Evolutionary conservation across 371 early-diverging fungal species (phyloP).

Genomic region (Actinomortierella wolfii): DNA sequence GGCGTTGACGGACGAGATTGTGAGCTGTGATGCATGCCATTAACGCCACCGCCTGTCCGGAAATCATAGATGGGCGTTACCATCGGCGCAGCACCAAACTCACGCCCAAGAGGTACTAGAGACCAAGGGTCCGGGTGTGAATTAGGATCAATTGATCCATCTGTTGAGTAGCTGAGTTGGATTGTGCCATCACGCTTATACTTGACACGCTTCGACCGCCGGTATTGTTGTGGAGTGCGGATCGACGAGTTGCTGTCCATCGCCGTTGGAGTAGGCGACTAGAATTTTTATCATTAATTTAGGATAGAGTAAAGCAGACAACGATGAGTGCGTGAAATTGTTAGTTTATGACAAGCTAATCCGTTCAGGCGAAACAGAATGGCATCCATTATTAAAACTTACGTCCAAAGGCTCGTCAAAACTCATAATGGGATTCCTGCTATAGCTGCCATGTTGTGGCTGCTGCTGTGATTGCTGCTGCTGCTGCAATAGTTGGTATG

Average conservation of each 20-base stretch:
- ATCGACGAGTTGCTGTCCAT: conserved; percentile 18
- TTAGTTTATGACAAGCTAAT: too few relatives aligned
- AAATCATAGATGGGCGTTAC: conserved; percentile 3
- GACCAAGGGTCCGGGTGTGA: conserved; percentile 48
- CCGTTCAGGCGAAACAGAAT: too few relatives aligned
- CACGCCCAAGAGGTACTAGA: conserved; percentile 23
- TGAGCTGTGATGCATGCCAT: too few relatives aligned
- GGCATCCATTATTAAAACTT: conserved; percentile 9
- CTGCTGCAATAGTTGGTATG: background rate
- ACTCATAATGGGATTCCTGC: conserved; percentile 42
- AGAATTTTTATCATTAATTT: background rate
- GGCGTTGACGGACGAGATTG: too few relatives aligned
- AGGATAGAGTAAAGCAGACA: too few relatives aligned
- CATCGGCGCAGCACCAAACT: conserved; percentile 30
- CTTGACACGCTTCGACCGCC: conserved; percentile 41
- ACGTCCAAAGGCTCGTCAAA: conserved; percentile 58
- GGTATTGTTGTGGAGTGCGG: conserved; percentile 44
- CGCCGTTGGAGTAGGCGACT: conserved; percentile 27
- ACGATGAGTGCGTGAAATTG: too few relatives aligned
- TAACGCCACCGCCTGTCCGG: too few relatives aligned
- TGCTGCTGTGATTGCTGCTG: conserved; percentile 3
- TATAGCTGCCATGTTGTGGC: background rate
- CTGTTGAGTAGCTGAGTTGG: conserved; percentile 36
- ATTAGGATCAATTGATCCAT: conserved; percentile 40
- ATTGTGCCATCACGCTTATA: conserved; percentile 42